Conservation (phyloP, 2,329 filamentous ascomycete genomes). For the Cladosporium sp. region DNA sequence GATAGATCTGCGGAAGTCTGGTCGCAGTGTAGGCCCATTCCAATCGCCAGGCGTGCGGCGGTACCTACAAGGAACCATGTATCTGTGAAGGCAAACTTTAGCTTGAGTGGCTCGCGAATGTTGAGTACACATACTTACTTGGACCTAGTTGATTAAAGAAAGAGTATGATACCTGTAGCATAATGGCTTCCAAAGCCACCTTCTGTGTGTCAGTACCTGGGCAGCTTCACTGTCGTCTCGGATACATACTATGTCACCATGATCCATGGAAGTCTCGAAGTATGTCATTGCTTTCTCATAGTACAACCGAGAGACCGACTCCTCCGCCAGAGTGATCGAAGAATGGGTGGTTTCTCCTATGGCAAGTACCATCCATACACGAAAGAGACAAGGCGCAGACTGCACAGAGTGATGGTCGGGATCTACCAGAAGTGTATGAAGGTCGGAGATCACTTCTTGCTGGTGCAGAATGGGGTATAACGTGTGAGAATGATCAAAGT, state of each 20-base stretch:
- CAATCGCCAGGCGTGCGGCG: conserved; percentile 42
- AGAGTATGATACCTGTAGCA: conserved; percentile 46
- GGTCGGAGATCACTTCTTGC: conserved; percentile 32
- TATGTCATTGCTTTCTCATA: conserved; percentile 44
- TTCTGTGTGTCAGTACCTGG: not conserved
- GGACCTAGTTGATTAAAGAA: conserved; percentile 48
- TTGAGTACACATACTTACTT: conserved; percentile 16
- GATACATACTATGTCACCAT: conserved; percentile 24
- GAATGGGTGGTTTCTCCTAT: conserved; percentile 45
- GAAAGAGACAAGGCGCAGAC: conserved; percentile 34
- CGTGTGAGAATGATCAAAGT: conserved; percentile 47
- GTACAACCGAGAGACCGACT: conserved; percentile 36
- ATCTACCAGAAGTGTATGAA: conserved; percentile 24
- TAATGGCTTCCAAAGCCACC: conserved; percentile 40
- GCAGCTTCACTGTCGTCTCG: not conserved
- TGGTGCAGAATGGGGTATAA: conserved; percentile 43
- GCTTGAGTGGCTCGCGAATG: not conserved
- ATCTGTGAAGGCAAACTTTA: conserved; percentile 20
- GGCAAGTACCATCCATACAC: conserved; percentile 48
- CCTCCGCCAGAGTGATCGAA: conserved; percentile 41
- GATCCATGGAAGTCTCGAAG: conserved; percentile 30
- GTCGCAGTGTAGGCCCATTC: conserved; percentile 38
- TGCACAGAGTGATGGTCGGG: not conserved
- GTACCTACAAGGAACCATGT: conserved; percentile 47
- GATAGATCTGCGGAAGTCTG: conserved; percentile 15